Evolutionary conservation across 1,284 basidiomycete species (phyloP).

Genomic region (Mycena citricolor): DNA sequence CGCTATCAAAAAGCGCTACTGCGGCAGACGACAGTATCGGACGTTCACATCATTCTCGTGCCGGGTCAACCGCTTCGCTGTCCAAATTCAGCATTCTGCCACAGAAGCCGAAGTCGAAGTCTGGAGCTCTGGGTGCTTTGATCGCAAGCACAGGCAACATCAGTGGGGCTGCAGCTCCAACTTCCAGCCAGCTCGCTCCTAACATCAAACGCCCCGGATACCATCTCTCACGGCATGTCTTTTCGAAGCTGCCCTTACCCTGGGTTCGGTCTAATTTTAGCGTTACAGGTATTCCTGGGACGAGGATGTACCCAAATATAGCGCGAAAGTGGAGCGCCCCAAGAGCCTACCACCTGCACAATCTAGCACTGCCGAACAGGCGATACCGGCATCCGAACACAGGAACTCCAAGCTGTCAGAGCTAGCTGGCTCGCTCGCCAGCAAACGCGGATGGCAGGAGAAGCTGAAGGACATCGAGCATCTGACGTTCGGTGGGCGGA

Average conservation of each 20-base stretch:
- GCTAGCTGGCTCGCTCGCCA: constrained; percentile 10
- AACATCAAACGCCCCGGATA: constrained; percentile 70
- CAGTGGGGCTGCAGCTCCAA: constrained; percentile 58
- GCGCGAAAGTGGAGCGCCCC: constrained; percentile 11
- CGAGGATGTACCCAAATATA: constrained; percentile 19
- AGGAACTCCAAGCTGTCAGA: constrained; percentile 1
- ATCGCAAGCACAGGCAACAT: constrained; percentile 72
- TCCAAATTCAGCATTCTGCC: constrained; percentile 4
- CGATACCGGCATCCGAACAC: background rate
- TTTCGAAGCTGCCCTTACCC: background rate
- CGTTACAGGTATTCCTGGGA: constrained; percentile 33
- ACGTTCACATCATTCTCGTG: constrained; percentile 10
- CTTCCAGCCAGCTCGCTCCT: constrained; percentile 56
- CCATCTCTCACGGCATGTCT: constrained; percentile 56
- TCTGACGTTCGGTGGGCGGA: constrained; percentile 25
- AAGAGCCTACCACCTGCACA: constrained; percentile 17
- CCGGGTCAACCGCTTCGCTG: constrained; percentile 5
- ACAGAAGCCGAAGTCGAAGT: constrained; percentile 42
- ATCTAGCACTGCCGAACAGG: too few relatives aligned
- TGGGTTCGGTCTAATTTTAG: background rate
- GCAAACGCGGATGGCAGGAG: constrained; percentile 22
- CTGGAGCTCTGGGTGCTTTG: constrained; percentile 72
- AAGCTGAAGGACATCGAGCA: constrained; percentile 19
- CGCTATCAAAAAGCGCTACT: too few relatives aligned
- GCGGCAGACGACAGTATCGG: constrained; percentile 4